Evolutionary conservation across 2,329 filamentous ascomycete species (phyloP).

Genomic region (Fusarium succisae): DNA sequence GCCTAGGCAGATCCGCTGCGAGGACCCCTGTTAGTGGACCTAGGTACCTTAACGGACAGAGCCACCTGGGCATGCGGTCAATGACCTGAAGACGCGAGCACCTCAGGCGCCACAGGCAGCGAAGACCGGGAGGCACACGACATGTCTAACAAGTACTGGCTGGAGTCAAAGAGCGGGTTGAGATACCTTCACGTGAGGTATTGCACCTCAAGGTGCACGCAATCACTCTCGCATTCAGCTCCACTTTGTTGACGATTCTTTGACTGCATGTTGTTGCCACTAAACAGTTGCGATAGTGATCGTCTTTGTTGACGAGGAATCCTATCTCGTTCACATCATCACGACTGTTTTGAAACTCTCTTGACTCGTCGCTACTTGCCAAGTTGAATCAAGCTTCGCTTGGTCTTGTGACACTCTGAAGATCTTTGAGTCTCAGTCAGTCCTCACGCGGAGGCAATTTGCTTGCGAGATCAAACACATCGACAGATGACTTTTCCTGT

Average conservation of each 20-base stretch:
- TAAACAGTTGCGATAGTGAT: background rate
- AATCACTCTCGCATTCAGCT: conserved; percentile 4
- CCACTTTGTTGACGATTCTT: background rate
- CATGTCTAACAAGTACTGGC: conserved; percentile 14
- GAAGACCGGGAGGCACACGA: conserved; percentile 30
- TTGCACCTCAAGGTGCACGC: conserved; percentile 4
- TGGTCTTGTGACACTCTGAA: conserved; percentile 28
- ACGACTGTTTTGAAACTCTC: background rate
- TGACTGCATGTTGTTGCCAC: background rate
- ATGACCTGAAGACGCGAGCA: conserved; percentile 5
- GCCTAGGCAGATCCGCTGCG: conserved; percentile 35
- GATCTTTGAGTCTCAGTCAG: background rate
- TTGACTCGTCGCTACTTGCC: conserved; percentile 1
- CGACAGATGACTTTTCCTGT: conserved; percentile 14
- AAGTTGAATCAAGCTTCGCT: background rate
- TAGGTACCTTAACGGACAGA: conserved; percentile 24
- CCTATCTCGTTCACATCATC: background rate
- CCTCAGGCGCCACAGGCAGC: conserved; percentile 33
- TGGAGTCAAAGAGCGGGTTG: background rate
- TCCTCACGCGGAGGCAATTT: conserved; percentile 12
- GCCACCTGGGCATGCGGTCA: conserved; percentile 36
- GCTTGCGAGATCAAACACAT: background rate
- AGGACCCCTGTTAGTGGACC: conserved; percentile 27
- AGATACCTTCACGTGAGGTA: conserved; percentile 37
- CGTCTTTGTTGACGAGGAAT: background rate